phyloP scores from a whole-genome alignment of 257 asterid genomes.

The Solanum piurae region DNA sequence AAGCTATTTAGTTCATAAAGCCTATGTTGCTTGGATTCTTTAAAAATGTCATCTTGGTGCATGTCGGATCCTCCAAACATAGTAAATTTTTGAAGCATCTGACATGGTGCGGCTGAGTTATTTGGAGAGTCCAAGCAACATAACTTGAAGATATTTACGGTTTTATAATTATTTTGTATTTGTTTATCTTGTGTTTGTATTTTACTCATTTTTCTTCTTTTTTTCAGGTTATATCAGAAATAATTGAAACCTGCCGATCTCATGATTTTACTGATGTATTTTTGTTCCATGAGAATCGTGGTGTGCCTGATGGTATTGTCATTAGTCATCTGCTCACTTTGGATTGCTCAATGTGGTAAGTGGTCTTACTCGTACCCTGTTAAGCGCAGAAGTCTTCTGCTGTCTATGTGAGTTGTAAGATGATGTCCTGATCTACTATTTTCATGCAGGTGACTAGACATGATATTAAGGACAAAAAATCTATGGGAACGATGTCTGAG shows the following conservation, averaged over 20 bases:
- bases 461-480: neutral
- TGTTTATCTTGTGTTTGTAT: neutral
- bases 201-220: neutral
- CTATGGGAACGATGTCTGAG: no score
- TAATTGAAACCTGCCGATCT: conserved; percentile 73
- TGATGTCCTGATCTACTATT: conserved; percentile 1
- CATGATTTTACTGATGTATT: conserved; percentile 90
- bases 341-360: conserved; percentile 91
- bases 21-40: neutral
- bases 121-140: neutral
- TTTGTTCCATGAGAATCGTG: conserved; percentile 86
- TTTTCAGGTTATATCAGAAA: conserved; percentile 76
- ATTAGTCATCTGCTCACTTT: conserved; percentile 90
- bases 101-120: neutral
- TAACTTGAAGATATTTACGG: neutral
- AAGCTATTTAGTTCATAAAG: neutral
- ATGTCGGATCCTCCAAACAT: neutral
- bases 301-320: conserved; percentile 78
- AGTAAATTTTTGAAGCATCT: neutral
- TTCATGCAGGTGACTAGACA: conserved; percentile 63
- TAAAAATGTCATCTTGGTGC: neutral
- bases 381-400: neutral
- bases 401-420: neutral
- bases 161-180: neutral
- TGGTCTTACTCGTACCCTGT: neutral